Base-by-base conservation (phyloP, 139 green algal species). In the Chlamydomonas sp. region DNA sequence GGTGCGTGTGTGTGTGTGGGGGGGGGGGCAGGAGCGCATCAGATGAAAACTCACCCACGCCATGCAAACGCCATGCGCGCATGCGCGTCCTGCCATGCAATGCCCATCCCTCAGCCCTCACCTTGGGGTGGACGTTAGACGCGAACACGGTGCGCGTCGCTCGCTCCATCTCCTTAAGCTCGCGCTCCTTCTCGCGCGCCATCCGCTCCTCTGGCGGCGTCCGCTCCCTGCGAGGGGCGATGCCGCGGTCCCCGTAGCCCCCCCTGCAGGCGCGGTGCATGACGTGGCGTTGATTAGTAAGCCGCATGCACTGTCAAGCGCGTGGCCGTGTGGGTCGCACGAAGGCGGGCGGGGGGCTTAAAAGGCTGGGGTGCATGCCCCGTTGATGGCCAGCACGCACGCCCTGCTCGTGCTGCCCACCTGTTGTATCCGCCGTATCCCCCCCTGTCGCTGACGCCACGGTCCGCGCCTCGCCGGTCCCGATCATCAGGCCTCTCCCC, bases 81-180 rank as follows among this genome's bases (percentile, higher is more conserved):
- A n/a, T n/a, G n/a, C n/a, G n/a, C n/a, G n/a, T n/a, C n/a, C n/a
- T n/a, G n/a, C n/a, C n/a, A n/a, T n/a, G n/a, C n/a, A n/a, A n/a
- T n/a, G n/a, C n/a, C 13, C 43, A n/a, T n/a, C n/a, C n/a, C n/a
- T n/a, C n/a, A 10, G 47, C 10, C 5, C 60, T 67, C 24, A 69
- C 62, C 62, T 79, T 83, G 47, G 93, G 81, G 66, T 80, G 87
- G 24, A 98, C 74, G 70, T 96, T 95, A 77, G 89, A 94, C 1
- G 84, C 90, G 68, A 96, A 93, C 0, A 95, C 82, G 1, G 92
- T 98, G 43, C 92, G 84, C 2, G 85, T 88, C 33, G 92, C 87
- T 1, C 89, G 78, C 79, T 98, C 90, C 73, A 94, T 75, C 73
- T 88, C 76, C 47, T 78, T 73, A 31, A 84, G 70, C 74, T 87